A percentile compares a stretch with the other conserved stretches of the same genome.
phyloP scores from a whole-genome alignment of 208 protist species.

The Vickermania ingenoplastis region DNA sequence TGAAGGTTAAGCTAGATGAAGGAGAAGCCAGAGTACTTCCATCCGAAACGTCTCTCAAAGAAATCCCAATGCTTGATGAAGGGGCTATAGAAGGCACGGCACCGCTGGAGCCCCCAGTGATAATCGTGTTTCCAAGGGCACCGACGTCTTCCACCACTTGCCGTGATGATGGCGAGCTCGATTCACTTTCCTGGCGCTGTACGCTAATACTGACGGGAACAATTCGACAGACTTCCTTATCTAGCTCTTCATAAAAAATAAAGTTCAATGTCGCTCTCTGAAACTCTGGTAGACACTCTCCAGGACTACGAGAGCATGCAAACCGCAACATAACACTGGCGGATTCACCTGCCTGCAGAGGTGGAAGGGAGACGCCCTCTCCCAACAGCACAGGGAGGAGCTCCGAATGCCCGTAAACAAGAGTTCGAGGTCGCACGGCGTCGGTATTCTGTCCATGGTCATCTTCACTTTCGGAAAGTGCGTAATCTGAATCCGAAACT shows the following conservation, averaged over 20 bases:
- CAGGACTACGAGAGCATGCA: slow-evolving; percentile 26
- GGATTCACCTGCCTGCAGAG: slow-evolving; percentile 66
- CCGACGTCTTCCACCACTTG: too few relatives aligned
- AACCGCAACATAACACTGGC: slow-evolving; percentile 53
- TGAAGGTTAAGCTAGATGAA: slow-evolving; percentile 24
- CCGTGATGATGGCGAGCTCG: background rate
- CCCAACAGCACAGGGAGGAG: slow-evolving; percentile 37
- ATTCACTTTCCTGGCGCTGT: slow-evolving; percentile 42
- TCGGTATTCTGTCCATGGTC: too few relatives aligned
- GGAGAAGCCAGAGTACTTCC: too few relatives aligned
- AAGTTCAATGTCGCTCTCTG: slow-evolving; percentile 76
- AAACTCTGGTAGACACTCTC: slow-evolving; percentile 33
- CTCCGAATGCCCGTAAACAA: slow-evolving; percentile 36
- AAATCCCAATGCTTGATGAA: too few relatives aligned
- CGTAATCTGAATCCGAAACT: slow-evolving; percentile 32
- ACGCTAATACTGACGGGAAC: slow-evolving; percentile 77
- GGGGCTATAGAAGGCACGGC: too few relatives aligned
- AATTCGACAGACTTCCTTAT: slow-evolving; percentile 71
- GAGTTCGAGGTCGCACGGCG: slow-evolving; percentile 10
- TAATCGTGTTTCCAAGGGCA: too few relatives aligned
- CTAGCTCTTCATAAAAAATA: slow-evolving; percentile 68
- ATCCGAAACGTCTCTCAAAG: too few relatives aligned
- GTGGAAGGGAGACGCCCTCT: slow-evolving; percentile 63
- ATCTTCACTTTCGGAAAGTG: slow-evolving; percentile 67
- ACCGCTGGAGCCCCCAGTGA: too few relatives aligned